Percentiles rank a stretch among this genome's conserved stretches.
phyloP scores from a whole-genome alignment of 2,329 filamentous ascomycete genomes.

The Phialophora tarda region DNA sequence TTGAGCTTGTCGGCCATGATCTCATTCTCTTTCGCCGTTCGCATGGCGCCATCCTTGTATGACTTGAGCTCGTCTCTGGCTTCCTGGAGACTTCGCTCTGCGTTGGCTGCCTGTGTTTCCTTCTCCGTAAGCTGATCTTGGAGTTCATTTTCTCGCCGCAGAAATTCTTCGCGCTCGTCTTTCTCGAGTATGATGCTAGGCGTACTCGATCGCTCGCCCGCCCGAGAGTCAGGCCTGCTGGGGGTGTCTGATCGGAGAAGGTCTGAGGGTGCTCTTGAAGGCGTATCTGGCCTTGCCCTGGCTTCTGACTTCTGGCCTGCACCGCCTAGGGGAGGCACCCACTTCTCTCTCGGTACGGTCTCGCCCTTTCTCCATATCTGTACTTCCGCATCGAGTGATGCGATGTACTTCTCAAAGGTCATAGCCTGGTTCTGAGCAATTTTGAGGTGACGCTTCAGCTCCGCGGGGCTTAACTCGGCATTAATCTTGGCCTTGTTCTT shows the following conservation, averaged over 20 bases:
- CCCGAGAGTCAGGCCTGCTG: constrained; percentile 65
- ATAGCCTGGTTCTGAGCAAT: constrained; percentile 90
- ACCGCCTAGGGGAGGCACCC: constrained; percentile 69
- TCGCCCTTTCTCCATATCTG: constrained; percentile 87
- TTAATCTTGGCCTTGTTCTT: constrained; percentile 99
- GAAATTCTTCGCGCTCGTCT: constrained; percentile 94
- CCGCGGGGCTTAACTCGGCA: constrained; percentile 91
- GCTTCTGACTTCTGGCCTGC: constrained; percentile 53
- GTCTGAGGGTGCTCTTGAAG: constrained; percentile 62
- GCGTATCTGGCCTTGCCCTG: constrained; percentile 60
- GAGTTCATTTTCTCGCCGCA: constrained; percentile 92
- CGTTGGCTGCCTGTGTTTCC: constrained; percentile 77
- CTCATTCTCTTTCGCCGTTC: constrained; percentile 88
- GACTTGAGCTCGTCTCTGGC: constrained; percentile 83
- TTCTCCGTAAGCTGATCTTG: constrained; percentile 96
- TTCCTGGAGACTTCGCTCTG: constrained; percentile 80
- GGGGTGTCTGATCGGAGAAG: constrained; percentile 54
- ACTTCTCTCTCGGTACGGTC: constrained; percentile 83
- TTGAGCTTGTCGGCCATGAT: constrained; percentile 83
- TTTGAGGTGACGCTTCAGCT: constrained; percentile 90
- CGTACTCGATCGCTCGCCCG: constrained; percentile 83
- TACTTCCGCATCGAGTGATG: constrained; percentile 81
- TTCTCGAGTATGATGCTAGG: constrained; percentile 89
- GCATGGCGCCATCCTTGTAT: constrained; percentile 83
- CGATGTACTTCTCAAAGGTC: constrained; percentile 85